Evolutionary conservation across 2,329 filamentous ascomycete genomes (phyloP).

Genomic region (Macroventuria anomochaeta): DNA sequence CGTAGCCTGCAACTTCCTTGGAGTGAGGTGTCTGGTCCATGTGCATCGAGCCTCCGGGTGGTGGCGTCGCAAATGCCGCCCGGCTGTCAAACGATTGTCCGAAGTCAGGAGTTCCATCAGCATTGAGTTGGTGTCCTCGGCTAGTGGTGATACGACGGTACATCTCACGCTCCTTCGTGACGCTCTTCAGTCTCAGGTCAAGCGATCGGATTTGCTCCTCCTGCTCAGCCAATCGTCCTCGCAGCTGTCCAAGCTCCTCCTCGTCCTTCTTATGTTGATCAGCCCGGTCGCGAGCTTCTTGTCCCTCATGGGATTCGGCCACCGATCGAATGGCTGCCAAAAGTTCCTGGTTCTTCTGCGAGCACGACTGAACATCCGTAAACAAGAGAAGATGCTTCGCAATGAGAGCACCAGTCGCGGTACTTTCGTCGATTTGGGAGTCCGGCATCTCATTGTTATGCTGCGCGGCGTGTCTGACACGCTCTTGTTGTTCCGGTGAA

Average conservation of each 20-base stretch:
- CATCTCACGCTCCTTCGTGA: slow-evolving; percentile 95
- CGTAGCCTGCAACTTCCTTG: slow-evolving; percentile 71
- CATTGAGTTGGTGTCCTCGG: slow-evolving; percentile 64
- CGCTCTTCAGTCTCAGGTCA: slow-evolving; percentile 84
- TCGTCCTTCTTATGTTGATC: slow-evolving; percentile 62
- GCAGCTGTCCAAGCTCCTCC: slow-evolving; percentile 74
- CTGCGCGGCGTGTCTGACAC: slow-evolving; percentile 72
- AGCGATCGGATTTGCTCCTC: slow-evolving; percentile 86
- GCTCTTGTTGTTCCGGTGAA: slow-evolving; percentile 72
- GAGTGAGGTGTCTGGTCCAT: slow-evolving; percentile 57
- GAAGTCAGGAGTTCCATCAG: slow-evolving; percentile 43
- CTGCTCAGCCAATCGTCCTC: slow-evolving; percentile 76
- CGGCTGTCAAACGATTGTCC: slow-evolving; percentile 29
- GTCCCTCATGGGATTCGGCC: slow-evolving; percentile 87
- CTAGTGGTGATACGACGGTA: slow-evolving; percentile 94
- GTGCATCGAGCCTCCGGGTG: slow-evolving; percentile 45
- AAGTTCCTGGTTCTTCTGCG: slow-evolving; percentile 85
- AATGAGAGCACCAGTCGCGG: slow-evolving; percentile 86
- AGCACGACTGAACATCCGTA: slow-evolving; percentile 81
- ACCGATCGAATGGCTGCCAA: slow-evolving; percentile 83
- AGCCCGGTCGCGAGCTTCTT: slow-evolving; percentile 73
- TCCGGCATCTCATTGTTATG: slow-evolving; percentile 75
- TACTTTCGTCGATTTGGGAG: slow-evolving; percentile 69
- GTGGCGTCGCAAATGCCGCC: slow-evolving; percentile 50
- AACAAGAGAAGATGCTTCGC: slow-evolving; percentile 89